Conservation (phyloP, 2,329 filamentous ascomycete species). For the Byssochlamys sp. region DNA sequence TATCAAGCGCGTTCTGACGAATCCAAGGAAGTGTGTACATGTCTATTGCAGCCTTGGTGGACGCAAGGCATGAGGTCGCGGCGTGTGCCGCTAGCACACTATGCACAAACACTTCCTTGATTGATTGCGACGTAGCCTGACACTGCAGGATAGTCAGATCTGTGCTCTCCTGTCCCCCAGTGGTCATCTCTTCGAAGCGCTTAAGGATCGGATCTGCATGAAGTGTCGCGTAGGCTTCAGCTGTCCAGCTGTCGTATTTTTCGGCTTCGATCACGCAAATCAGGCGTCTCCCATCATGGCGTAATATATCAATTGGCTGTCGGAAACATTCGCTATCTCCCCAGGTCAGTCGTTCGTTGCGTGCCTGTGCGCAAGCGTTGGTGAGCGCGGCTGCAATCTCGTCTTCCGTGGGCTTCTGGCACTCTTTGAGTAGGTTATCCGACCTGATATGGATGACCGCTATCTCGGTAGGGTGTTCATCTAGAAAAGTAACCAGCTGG, state of each 20-base stretch:
- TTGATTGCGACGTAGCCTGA: constrained; percentile 44
- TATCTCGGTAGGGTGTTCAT: constrained; percentile 36
- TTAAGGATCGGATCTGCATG: constrained; percentile 30
- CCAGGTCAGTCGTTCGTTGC: constrained; percentile 19
- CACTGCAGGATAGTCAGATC: constrained; percentile 40
- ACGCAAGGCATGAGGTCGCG: constrained; percentile 37
- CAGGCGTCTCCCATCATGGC: constrained; percentile 27
- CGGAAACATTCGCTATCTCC: constrained; percentile 21
- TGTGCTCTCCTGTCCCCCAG: constrained; percentile 21
- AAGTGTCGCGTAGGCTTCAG: constrained; percentile 34
- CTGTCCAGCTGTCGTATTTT: constrained; percentile 35
- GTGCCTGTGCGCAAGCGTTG: constrained; percentile 21
- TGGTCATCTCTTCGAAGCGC: constrained; percentile 26
- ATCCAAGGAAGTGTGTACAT: constrained; percentile 42
- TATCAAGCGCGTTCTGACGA: constrained; percentile 29
- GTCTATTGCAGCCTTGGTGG: constrained; percentile 43
- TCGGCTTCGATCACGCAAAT: constrained; percentile 30
- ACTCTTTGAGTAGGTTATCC: constrained; percentile 43
- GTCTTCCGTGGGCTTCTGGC: constrained; percentile 32
- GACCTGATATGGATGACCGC: constrained; percentile 43
- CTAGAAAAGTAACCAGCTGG: constrained; percentile 35
- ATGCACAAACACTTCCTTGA: constrained; percentile 38
- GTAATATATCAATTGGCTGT: constrained; percentile 23
- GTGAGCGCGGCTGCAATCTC: constrained; percentile 30
- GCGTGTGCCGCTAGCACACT: constrained; percentile 39